Conservation (phyloP, 1,284 basidiomycete species). For the Agroathelia rolfsii region DNA sequence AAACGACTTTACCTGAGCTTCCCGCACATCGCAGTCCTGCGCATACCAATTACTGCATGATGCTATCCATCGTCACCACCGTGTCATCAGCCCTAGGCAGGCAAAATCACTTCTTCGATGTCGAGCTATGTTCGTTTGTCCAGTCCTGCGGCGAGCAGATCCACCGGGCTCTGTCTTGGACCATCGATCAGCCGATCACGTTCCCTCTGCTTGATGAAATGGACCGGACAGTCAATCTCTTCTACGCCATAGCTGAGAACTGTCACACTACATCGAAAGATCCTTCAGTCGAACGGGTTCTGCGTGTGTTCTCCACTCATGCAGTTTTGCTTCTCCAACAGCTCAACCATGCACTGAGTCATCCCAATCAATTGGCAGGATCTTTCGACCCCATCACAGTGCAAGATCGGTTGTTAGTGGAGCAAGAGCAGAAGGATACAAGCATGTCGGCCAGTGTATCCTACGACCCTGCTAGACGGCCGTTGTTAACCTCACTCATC, state of each 20-base stretch:
- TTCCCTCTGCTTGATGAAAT: constrained; percentile 72
- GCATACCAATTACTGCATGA: constrained; percentile 76
- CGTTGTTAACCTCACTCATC: constrained; percentile 60
- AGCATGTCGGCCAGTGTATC: constrained; percentile 41
- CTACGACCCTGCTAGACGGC: constrained; percentile 55
- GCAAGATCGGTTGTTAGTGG: constrained; percentile 62
- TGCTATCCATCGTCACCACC: constrained; percentile 74
- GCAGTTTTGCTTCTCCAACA: constrained; percentile 76
- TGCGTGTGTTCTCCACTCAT: constrained; percentile 56
- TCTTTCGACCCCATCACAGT: constrained; percentile 72
- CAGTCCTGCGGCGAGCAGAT: constrained; percentile 82
- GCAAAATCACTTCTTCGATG: constrained; percentile 67
- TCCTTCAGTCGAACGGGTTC: constrained; percentile 44
- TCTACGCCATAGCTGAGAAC: constrained; percentile 58
- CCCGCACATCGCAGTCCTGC: constrained; percentile 67
- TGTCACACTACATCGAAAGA: too few relatives aligned
- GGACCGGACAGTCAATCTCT: constrained; percentile 67
- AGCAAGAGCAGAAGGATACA: constrained; percentile 37
- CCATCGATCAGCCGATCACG: constrained; percentile 63
- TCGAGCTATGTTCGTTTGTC: constrained; percentile 79
- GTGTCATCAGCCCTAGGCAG: constrained; percentile 59
- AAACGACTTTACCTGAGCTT: constrained; percentile 58
- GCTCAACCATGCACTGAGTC: constrained; percentile 81
- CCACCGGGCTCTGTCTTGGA: constrained; percentile 68
- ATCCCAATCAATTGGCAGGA: constrained; percentile 79